Evolutionary conservation across 2,329 filamentous ascomycete genomes (phyloP).

Genomic region (Bipolaris oryzae): DNA sequence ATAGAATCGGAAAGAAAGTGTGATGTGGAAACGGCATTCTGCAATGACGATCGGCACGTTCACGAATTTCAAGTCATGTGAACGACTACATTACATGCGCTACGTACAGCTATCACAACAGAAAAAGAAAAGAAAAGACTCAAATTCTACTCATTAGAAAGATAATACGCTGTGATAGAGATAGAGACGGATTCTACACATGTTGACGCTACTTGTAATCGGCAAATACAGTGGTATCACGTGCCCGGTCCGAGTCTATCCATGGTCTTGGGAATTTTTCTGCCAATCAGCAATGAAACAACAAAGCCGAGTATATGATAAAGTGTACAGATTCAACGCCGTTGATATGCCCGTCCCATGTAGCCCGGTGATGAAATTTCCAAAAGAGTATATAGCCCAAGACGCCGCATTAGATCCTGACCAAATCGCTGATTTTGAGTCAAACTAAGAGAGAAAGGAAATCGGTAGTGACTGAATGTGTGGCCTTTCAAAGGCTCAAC

Average conservation of each 20-base stretch:
- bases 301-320: neutral
- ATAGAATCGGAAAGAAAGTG: too few relatives aligned
- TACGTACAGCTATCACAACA: too few relatives aligned
- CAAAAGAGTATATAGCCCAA: neutral
- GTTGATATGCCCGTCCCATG: constrained; percentile 8
- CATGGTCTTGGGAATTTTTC: constrained; percentile 5
- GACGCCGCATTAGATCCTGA: neutral
- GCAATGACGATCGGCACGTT: too few relatives aligned
- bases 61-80: too few relatives aligned
- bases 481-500: constrained; percentile 22
- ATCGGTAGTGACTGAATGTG: neutral
- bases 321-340: constrained; percentile 7
- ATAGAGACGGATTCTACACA: neutral
- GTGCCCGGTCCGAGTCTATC: constrained; percentile 11
- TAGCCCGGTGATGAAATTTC: neutral
- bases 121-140: too few relatives aligned
- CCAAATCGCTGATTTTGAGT: neutral
- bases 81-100: too few relatives aligned
- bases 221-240: constrained; percentile 6
- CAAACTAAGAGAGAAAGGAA: neutral
- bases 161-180: neutral
- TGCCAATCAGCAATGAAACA: constrained; percentile 4
- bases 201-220: constrained; percentile 1
- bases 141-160: neutral
- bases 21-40: too few relatives aligned